phyloP scores from a whole-genome alignment of 768 basidiomycete genomes.

The Lactifluus subvellereus region DNA sequence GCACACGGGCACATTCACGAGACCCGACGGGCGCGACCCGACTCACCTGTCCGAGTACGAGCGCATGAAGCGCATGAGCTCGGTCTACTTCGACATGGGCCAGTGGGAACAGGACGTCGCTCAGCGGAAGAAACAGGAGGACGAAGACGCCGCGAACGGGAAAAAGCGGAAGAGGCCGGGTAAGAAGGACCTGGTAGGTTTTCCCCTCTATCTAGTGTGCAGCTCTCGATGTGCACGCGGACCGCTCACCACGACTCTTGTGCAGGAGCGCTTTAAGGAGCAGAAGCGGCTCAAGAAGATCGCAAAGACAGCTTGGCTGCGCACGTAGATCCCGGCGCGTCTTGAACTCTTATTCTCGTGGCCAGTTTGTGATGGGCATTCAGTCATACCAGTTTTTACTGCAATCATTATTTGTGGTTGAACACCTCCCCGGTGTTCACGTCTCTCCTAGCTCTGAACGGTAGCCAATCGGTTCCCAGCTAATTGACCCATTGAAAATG shows the following conservation, averaged over 20 bases:
- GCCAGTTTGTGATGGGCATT: background rate
- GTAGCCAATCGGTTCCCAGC: background rate
- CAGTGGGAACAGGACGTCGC: conserved; percentile 72
- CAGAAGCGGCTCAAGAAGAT: conserved; percentile 79
- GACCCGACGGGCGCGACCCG: conserved; percentile 62
- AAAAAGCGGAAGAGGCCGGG: conserved; percentile 74
- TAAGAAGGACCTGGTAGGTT: conserved; percentile 77
- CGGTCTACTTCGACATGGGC: conserved; percentile 81
- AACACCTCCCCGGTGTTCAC: background rate
- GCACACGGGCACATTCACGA: conserved; percentile 71
- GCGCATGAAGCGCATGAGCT: conserved; percentile 78
- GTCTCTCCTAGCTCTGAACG: background rate
- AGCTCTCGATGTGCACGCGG: no score
- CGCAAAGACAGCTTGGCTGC: conserved; percentile 83
- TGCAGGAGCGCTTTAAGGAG: conserved; percentile 79
- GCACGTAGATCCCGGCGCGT: conserved; percentile 41
- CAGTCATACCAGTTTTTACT: conserved; percentile 11
- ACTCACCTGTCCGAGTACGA: conserved; percentile 75
- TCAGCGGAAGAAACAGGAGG: conserved; percentile 35
- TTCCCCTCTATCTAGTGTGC: conserved; percentile 2
- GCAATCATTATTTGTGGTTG: background rate
- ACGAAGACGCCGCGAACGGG: conserved; percentile 46
- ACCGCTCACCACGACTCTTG: conserved; percentile 10
- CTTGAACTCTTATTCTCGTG: background rate
- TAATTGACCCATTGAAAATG: background rate